These are phyloP conservation scores for Cephalotrichum gorgonifer DNA, from an alignment of 2,329 filamentous ascomycete species.

Conservation along the genomic window DNA sequence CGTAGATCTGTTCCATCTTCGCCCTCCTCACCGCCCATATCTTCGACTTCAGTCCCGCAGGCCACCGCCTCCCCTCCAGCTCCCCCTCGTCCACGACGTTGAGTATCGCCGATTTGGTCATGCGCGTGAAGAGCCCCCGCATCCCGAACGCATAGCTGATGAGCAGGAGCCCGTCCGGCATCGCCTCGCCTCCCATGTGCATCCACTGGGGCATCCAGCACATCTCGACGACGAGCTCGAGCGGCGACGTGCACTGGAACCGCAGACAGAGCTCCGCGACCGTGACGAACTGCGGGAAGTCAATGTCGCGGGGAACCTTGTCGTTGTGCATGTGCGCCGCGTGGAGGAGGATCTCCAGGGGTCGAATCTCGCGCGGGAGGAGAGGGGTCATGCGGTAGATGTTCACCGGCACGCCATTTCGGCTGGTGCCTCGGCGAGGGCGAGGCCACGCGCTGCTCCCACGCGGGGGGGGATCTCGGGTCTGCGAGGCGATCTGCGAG, in stretches of 20 bases:
- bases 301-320: constrained; percentile 32
- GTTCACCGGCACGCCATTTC: constrained; percentile 31
- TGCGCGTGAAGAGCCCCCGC: constrained; percentile 34
- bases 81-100: constrained; percentile 32
- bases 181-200: constrained; percentile 33
- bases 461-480: neutral
- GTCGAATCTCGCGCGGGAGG: constrained; percentile 29
- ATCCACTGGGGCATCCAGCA: constrained; percentile 42
- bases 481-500: constrained; percentile 18
- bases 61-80: constrained; percentile 32
- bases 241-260: constrained; percentile 39
- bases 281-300: constrained; percentile 38
- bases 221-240: constrained; percentile 39
- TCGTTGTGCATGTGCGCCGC: constrained; percentile 40
- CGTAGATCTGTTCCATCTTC: constrained; percentile 39
- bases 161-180: constrained; percentile 37
- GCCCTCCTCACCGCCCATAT: constrained; percentile 36
- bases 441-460: constrained; percentile 4
- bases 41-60: constrained; percentile 33
- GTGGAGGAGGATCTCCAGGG: constrained; percentile 36
- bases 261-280: constrained; percentile 38
- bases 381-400: constrained; percentile 43
- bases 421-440: constrained; percentile 9
- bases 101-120: constrained; percentile 38
- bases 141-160: constrained; percentile 44